These are phyloP conservation scores for Xerocomus cyaneibrunnescens DNA, from an alignment of 1,284 basidiomycete genomes.

Conservation along the genomic window DNA sequence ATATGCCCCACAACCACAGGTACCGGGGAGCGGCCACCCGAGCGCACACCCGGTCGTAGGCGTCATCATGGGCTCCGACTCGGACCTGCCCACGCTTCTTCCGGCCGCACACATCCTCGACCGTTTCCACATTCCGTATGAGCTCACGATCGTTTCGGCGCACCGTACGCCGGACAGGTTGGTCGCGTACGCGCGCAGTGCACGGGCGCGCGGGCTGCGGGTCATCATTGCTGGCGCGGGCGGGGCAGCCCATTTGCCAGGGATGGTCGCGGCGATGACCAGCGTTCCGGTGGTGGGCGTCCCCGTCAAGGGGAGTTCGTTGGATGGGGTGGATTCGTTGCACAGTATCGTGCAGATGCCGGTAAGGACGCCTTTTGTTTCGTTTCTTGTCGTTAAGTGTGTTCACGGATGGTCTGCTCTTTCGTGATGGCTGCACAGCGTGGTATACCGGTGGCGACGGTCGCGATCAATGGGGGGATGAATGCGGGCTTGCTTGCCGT, in stretches of 20 bases:
- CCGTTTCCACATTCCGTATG: constrained; percentile 83
- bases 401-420: not conserved
- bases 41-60: constrained; percentile 82
- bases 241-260: constrained; percentile 95
- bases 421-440: constrained; percentile 50
- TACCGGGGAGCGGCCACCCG: constrained; percentile 52
- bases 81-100: constrained; percentile 93
- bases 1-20: constrained; percentile 51
- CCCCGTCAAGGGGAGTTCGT: constrained; percentile 90
- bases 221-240: constrained; percentile 95
- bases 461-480: constrained; percentile 95
- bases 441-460: constrained; percentile 95
- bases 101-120: constrained; percentile 87
- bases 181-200: constrained; percentile 79
- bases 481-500: constrained; percentile 94
- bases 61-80: constrained; percentile 99
- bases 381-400: not conserved
- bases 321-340: constrained; percentile 96
- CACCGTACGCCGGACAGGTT: constrained; percentile 93
- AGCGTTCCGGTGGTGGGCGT: constrained; percentile 94
- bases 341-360: constrained; percentile 99
- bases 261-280: constrained; percentile 97
- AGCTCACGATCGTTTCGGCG: constrained; percentile 94
- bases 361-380: constrained; percentile 49
- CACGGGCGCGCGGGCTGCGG: constrained; percentile 71